phyloP scores from a whole-genome alignment of 179 eudicot genomes.

The Beta lomatogona region DNA sequence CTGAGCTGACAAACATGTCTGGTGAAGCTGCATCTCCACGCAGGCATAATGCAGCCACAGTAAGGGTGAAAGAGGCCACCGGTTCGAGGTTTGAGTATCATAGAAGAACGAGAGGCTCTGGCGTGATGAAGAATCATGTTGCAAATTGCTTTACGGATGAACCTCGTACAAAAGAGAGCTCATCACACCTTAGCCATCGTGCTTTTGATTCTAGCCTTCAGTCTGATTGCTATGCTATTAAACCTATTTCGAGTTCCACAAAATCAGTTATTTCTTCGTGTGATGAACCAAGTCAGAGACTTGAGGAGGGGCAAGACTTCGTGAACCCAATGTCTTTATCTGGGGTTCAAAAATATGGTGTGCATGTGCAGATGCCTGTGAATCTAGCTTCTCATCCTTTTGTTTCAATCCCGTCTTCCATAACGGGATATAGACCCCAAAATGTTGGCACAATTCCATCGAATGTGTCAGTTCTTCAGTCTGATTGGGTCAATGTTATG shows the following conservation, averaged over 20 bases:
- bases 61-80: constrained; percentile 30
- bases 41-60: constrained; percentile 31
- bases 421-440: constrained; percentile 36
- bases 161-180: constrained; percentile 26
- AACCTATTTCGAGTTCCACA: constrained; percentile 22
- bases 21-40: constrained; percentile 27
- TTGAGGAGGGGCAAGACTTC: constrained; percentile 41
- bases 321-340: constrained; percentile 37
- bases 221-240: constrained; percentile 20
- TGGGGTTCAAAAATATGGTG: constrained; percentile 30
- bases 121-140: constrained; percentile 23
- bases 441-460: constrained; percentile 35
- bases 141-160: constrained; percentile 24
- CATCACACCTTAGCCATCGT: constrained; percentile 21
- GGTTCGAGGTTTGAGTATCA: constrained; percentile 25
- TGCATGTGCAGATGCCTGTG: constrained; percentile 40
- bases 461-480: constrained; percentile 26
- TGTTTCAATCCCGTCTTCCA: constrained; percentile 39
- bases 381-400: constrained; percentile 43
- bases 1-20: constrained; percentile 44
- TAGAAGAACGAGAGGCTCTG: constrained; percentile 32
- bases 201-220: constrained; percentile 25
- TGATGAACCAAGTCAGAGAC: constrained; percentile 34
- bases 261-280: constrained; percentile 31
- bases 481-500: constrained; percentile 32